Percentiles rank a stretch among this genome's conserved stretches.
Conservation (phyloP, 768 basidiomycete genomes). For the Hericium rajendrae region DNA sequence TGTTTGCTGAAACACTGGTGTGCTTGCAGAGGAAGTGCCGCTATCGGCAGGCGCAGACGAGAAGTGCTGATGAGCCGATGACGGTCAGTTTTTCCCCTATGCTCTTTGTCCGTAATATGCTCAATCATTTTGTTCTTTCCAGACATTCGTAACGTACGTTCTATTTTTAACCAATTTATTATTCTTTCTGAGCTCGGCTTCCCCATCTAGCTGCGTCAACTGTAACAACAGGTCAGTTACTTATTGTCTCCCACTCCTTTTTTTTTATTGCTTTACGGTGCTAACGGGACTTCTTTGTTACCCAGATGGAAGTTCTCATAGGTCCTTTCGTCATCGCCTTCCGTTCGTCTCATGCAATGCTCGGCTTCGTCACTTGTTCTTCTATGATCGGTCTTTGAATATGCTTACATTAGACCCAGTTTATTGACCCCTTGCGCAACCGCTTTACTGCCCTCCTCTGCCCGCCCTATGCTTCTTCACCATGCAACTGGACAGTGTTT, state of each 20-base stretch:
- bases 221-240: constrained; percentile 45
- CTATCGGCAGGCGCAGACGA: constrained; percentile 93
- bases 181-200: constrained; percentile 4
- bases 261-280: background rate
- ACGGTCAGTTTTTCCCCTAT: constrained; percentile 45
- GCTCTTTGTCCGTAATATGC: constrained; percentile 3
- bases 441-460: no score
- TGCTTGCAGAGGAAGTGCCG: constrained; percentile 62
- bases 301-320: constrained; percentile 58
- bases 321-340: background rate
- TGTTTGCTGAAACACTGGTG: background rate
- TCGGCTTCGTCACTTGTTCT: background rate
- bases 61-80: constrained; percentile 98
- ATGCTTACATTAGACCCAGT: background rate
- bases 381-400: no score
- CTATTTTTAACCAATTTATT: background rate
- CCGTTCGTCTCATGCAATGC: background rate
- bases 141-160: constrained; percentile 84
- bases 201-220: constrained; percentile 43
- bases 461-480: no score
- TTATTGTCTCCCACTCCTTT: background rate
- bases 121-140: background rate
- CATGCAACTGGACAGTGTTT: no score
- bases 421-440: background rate
- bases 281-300: background rate